Evolutionary conservation across 192 early-diverging fungal genomes (phyloP), one percentile per base, ranked within the genome.

Genomic region (Coemansia sp.): DNA sequence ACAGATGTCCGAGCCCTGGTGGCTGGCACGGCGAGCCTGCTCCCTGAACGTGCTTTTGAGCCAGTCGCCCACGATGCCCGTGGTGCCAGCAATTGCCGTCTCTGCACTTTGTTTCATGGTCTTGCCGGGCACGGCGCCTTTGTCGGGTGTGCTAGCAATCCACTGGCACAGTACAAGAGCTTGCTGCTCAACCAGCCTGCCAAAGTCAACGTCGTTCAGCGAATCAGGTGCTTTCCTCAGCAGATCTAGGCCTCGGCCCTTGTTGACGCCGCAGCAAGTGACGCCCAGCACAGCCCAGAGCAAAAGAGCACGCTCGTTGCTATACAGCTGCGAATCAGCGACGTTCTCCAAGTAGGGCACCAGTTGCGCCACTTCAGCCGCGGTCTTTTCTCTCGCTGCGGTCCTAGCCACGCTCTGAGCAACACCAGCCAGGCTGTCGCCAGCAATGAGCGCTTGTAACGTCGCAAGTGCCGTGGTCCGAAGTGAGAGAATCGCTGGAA

Each of bases 21-120:
- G 58, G 19, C 58, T 10, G 22, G 6, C 12, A 15, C 70, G 65
- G 8, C 57, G 64, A 6, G 60, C 65, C 70, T 65, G 68, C 42
- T 77, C 75, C 58, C 47, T 72, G 29, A 77, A 71, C 59, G 46
- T 53, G 12, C 37, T 57, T 29, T 71, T 71, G 19, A 77, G 69
- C 75, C 75, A 77, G 17, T 17, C 27, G 59, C 47, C 36, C 8
- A 59, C 54, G 15, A 41, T 24, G 15, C 63, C 62, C 15, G 17
- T 67, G 25, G 39, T 32, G 19, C 19, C 36, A 11, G 31, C 14
- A 27, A 29, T 39, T 17, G 29, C 11, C 49, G n/a, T 35, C 31
- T 56, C 31, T 19, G 31, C 53, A 7, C 53, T n/a, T n/a, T 47
- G 8, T 20, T 11, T 38, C 53, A 15, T 51, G 47, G 11, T 27